Evolutionary conservation across 345 rosid genomes (phyloP), one percentile per base, ranked within the genome.

Genomic region (Brassica rapa): DNA sequence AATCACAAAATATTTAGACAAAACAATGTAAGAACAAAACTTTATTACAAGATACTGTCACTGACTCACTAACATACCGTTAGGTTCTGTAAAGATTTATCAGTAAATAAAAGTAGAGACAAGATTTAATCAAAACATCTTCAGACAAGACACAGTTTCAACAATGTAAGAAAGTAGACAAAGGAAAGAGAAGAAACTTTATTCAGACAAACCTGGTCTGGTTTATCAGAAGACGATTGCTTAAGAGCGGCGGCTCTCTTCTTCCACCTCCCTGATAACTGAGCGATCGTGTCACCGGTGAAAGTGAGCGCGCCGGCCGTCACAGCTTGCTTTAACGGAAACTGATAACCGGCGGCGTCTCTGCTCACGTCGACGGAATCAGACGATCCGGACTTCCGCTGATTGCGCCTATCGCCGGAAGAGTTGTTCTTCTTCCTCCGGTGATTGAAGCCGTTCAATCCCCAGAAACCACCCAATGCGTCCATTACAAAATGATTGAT

Each of bases 201-300:
- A 3, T 74, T 41, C 59, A 62, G 59, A 55, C 77, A 41, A 73
- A 80, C 83, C 80, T 80, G 63, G 37, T 70, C 80, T 9, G 59
- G 19, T 55, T 37, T 27, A 80, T 68, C 78, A 72, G 80, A 60
- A 15, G 77, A 12, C 15, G 86, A 41, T 10, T 68, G 82, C 2
- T 66, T 49, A 41, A 75, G 82, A 16, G 80, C 68, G 24, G 81
- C 68, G 23, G 66, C 64, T 33, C 56, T 76, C 62, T 80, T 85
- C 71, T 82, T 84, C 89, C 87, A 87, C 43, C 87, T 86, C 27
- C 72, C 84, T 2, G 66, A 79, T 39, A 91, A 21, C 70, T 94
- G 98, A 73, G 98, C 95, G 29, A 91, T 88, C 0, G 96, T 83
- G 75, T 92, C 98, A 5, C 98, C 98, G 15, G 94, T 71, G 15